phyloP scores from a whole-genome alignment of 1,139 yeast species.

The Torulaspora pretoriensis region DNA sequence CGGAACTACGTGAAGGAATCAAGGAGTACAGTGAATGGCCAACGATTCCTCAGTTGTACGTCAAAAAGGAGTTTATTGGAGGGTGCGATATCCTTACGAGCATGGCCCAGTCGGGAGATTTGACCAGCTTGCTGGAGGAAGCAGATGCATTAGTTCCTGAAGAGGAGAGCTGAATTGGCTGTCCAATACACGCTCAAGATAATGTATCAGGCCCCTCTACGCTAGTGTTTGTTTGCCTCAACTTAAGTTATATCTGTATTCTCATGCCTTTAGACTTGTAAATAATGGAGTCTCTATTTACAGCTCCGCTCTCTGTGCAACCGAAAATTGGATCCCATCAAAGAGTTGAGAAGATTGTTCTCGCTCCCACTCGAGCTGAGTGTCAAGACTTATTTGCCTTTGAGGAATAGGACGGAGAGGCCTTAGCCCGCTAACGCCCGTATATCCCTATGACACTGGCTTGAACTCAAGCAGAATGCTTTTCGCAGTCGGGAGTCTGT shows the following conservation, averaged over 20 bases:
- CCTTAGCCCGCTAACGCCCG: too few species aligned
- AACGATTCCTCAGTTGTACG: constrained; percentile 54
- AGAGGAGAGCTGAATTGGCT: constrained; percentile 42
- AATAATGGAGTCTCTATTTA: constrained; percentile 28
- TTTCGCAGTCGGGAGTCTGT: too few species aligned
- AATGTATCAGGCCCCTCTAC: too few species aligned
- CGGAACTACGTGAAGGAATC: constrained; percentile 85
- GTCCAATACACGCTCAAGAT: too few species aligned
- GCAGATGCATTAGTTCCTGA: constrained; percentile 78
- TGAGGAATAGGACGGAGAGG: too few species aligned
- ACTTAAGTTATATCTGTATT: constrained; percentile 5
- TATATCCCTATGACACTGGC: too few species aligned
- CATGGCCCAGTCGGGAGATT: constrained; percentile 92
- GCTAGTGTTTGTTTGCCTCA: background rate
- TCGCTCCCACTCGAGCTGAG: background rate
- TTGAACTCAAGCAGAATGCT: too few species aligned
- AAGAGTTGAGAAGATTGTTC: constrained; percentile 15
- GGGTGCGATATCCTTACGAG: constrained; percentile 94
- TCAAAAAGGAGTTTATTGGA: constrained; percentile 79
- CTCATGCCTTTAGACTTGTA: constrained; percentile 36
- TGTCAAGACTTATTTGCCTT: background rate
- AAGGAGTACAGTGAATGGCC: constrained; percentile 92
- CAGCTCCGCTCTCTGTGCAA: constrained; percentile 33
- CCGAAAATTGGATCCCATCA: constrained; percentile 10
- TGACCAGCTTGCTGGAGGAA: constrained; percentile 74